Base-by-base conservation (phyloP, 495 filamentous ascomycete species). In the Cudoniella acicularis region DNA sequence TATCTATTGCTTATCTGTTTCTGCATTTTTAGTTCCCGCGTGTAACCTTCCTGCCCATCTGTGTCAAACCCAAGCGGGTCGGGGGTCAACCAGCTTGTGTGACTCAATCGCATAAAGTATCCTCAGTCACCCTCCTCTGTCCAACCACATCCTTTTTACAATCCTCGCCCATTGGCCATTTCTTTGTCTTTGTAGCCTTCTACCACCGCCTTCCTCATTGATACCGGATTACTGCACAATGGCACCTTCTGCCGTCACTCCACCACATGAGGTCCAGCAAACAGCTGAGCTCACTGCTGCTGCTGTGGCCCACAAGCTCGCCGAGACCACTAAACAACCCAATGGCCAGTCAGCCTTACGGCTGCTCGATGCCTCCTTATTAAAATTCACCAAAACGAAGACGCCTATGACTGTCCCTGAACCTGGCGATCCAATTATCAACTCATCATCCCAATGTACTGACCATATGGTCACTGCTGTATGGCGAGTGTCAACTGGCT, bases 391-490 rank as follows among this genome's bases (percentile, higher is more conserved):
- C 60, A 77, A 80, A 59, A 89, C 88, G 53, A 82, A 79, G 54
- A 76, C 77, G 20, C 84, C 87, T 0, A 86, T 86, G 59, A 64
- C 83, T 46, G 87, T 95, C 42, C 92, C 90, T 51, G 69, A 77
- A 27, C 80, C 80, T 36, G 81, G 77, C 3, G 65, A 75, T 27
- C 69, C 76, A 48, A 69, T 71, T 64, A 67, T 77, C 52, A 71
- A 72, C 30, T 69, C 62, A 49, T 68, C 77, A 51, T 81, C 83
- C 52, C 74, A 88, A 69, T 90, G 86, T 77, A 93, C 90, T 49
- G 92, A 96, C 69, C 72, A 96, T 78, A 95, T 95, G 92, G 81
- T 95, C 57, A 89, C 86, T 40, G 86, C 77, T 48, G 70, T 73
- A 27, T 96, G 92, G 92, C 86, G 82, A 17, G 73, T 67, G 4